Evolutionary conservation across 192 early-diverging fungal species (phyloP).

Genomic region (Backusella circina): DNA sequence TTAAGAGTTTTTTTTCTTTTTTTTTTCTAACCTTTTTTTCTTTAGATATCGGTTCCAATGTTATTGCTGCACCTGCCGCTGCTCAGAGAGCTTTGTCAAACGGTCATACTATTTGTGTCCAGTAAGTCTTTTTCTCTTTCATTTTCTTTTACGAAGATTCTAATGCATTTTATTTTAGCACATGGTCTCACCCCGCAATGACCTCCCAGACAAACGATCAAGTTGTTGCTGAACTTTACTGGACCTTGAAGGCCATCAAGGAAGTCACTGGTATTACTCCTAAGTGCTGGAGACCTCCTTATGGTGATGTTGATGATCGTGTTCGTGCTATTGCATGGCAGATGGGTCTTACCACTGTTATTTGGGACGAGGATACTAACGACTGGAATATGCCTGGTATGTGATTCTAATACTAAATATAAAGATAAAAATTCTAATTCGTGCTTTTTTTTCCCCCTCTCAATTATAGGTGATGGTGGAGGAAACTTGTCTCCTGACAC

Average conservation of each 20-base stretch:
- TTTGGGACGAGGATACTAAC: slow-evolving; percentile 34
- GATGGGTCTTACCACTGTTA: slow-evolving; percentile 29
- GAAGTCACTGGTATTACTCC: slow-evolving; percentile 40
- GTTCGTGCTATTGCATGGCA: slow-evolving; percentile 42
- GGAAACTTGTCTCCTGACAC: slow-evolving; percentile 26
- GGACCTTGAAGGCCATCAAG: slow-evolving; percentile 40
- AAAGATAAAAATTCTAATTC: too few relatives aligned
- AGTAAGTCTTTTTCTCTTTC: slow-evolving; percentile 9
- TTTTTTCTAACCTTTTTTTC: neutral
- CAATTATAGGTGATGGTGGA: slow-evolving; percentile 25
- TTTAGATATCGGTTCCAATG: slow-evolving; percentile 42
- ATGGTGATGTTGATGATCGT: slow-evolving; percentile 52
- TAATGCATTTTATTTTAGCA: slow-evolving; percentile 16
- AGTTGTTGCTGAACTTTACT: slow-evolving; percentile 55
- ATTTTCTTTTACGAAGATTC: neutral
- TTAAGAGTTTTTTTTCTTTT: neutral
- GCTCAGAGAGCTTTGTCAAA: slow-evolving; percentile 29
- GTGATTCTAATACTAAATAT: too few relatives aligned
- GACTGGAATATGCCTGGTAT: slow-evolving; percentile 43
- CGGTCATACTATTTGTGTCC: slow-evolving; percentile 60
- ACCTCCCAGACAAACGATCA: slow-evolving; percentile 40
- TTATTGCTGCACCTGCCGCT: slow-evolving; percentile 31
- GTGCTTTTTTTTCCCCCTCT: neutral
- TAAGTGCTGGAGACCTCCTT: slow-evolving; percentile 50
- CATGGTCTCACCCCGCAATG: slow-evolving; percentile 58